Base-by-base conservation (phyloP, 2,329 filamentous ascomycete species). In the Aspergillus quadrilineatus region DNA sequence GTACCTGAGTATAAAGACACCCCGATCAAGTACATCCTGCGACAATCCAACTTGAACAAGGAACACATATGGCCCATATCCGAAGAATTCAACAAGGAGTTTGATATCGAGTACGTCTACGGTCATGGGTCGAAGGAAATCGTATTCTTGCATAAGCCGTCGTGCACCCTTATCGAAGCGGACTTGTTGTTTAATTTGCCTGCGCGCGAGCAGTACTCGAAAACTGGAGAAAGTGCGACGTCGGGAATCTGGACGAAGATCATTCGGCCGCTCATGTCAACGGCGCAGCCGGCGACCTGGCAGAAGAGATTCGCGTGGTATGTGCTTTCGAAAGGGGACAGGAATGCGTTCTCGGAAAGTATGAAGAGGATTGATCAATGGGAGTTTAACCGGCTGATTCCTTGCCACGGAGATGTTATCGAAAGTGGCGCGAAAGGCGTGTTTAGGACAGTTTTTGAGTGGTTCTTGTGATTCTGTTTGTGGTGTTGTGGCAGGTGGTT, bases 151-250 rank as follows among this genome's bases (percentile, higher is more conserved):
- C 92, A 96, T 80, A 88, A 86, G 70, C 91, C 90, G 0, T 87
- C 89, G 10, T 79, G 80, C 55, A 89, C 91, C 0, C 76, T 99
- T 44, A 92, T 99, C 69, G 79, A 96, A 76, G 94, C 92, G 5
- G 94, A 99, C 73, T 75, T 97, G 42, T 71, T 97, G 63, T 97
- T 97, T 81, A 97, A 97, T 73, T 77, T 96, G 34, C 94, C 94
- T 0, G 85, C 91, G 0, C 85, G 78, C 0, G 94, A 99, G 77
- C 94, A 97, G 77, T 97, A 90, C 75, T 83, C 75, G 1, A 82
- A 63, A 64, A 76, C 84, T 0, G 80, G 78, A 7, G 79, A 83
- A 3, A 76, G 79, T 32, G 77, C 84, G 4, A 80, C 72, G 0
- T 75, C 79, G n/a, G 86, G 86, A 0, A 67, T 85, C n/a, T 63